Conservation (phyloP, 768 basidiomycete genomes). For the Dioszegia aurantiaca region DNA sequence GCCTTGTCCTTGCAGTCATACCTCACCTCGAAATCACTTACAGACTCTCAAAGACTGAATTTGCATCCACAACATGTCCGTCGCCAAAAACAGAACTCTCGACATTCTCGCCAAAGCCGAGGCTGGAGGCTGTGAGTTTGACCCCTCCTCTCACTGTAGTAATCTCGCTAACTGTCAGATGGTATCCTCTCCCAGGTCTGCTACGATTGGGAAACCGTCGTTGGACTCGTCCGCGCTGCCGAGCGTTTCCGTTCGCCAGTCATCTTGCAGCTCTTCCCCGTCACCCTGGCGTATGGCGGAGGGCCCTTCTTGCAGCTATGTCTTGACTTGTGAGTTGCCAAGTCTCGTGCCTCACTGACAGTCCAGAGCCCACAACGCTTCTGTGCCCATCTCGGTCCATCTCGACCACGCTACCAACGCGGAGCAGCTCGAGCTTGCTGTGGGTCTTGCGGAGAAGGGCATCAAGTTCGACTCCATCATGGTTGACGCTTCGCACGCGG, state of each 20-base stretch:
- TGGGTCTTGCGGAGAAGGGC: constrained; percentile 51
- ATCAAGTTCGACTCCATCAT: constrained; percentile 53
- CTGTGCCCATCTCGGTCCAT: constrained; percentile 52
- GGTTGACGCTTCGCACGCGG: constrained; percentile 53
- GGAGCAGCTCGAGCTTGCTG: constrained; percentile 50
- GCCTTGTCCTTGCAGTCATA: too few species aligned
- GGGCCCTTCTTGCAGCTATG: constrained; percentile 49
- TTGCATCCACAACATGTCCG: constrained; percentile 18
- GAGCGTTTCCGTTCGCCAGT: constrained; percentile 49
- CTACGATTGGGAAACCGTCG: constrained; percentile 47
- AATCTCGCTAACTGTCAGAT: constrained; percentile 12
- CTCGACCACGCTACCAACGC: constrained; percentile 52
- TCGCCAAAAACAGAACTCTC: constrained; percentile 47
- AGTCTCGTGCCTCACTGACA: background rate
- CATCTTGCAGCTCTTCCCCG: constrained; percentile 52
- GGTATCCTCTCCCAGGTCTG: constrained; percentile 48
- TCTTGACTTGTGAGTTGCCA: constrained; percentile 36
- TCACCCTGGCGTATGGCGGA: constrained; percentile 43
- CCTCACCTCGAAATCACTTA: too few species aligned
- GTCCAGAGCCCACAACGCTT: constrained; percentile 48
- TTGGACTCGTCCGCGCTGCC: constrained; percentile 51
- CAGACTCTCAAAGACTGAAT: too few species aligned
- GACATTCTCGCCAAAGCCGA: constrained; percentile 50
- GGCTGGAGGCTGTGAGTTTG: constrained; percentile 41
- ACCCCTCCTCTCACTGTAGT: background rate